These are phyloP conservation scores for Entoloma clypeatum DNA, from an alignment of 1,284 basidiomycete genomes.

Conservation along the genomic window DNA sequence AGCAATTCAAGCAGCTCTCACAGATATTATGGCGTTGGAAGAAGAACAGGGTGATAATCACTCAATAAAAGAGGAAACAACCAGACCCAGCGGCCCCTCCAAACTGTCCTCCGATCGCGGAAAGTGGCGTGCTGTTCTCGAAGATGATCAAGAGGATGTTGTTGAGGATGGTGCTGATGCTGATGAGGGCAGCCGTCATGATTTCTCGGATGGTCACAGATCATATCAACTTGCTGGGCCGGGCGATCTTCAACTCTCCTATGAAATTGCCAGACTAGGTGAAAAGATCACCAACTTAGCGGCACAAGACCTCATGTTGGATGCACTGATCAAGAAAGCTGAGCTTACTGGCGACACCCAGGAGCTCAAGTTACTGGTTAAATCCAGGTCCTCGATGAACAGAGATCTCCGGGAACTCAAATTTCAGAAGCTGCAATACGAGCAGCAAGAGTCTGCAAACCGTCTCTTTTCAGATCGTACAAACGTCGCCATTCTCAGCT, in stretches of 20 bases:
- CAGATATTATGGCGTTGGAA: slow-evolving; percentile 89
- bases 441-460: slow-evolving; percentile 86
- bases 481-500: slow-evolving; percentile 72
- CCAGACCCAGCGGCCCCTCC: slow-evolving; percentile 10
- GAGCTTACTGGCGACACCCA: slow-evolving; percentile 88
- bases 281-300: slow-evolving; percentile 75
- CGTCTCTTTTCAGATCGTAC: slow-evolving; percentile 78
- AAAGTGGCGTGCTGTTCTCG: slow-evolving; percentile 34
- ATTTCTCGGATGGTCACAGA: slow-evolving; percentile 40
- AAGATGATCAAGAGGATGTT: slow-evolving; percentile 37
- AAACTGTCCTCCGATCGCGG: slow-evolving; percentile 6
- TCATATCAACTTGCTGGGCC: slow-evolving; percentile 74
- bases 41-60: slow-evolving; percentile 40
- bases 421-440: slow-evolving; percentile 89
- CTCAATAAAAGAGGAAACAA: slow-evolving; percentile 17
- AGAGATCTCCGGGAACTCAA: slow-evolving; percentile 80
- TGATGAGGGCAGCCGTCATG: slow-evolving; percentile 43
- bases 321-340: slow-evolving; percentile 87
- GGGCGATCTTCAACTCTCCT: slow-evolving; percentile 81
- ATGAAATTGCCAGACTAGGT: slow-evolving; percentile 74
- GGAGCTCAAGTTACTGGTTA: slow-evolving; percentile 79
- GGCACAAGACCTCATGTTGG: slow-evolving; percentile 79
- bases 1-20: slow-evolving; percentile 90
- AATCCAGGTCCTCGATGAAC: slow-evolving; percentile 76
- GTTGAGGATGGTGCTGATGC: slow-evolving; percentile 40